Evolutionary conservation across 352 stramenopile genomes (phyloP).

Genomic region (Globisporangium rhizosaccharum): DNA sequence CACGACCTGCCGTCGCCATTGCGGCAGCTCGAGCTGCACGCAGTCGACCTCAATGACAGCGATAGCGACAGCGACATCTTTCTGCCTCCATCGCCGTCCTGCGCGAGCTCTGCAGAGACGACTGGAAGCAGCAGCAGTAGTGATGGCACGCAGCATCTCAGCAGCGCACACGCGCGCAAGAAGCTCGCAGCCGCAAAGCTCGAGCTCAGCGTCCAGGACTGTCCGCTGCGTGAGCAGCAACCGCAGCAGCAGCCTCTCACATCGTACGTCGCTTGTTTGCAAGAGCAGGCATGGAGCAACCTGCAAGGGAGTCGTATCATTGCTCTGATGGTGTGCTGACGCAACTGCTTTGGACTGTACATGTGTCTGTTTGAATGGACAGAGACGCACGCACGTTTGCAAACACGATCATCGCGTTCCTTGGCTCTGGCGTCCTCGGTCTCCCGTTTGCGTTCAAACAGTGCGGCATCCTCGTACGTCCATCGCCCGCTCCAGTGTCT

Average conservation of each 20-base stretch:
- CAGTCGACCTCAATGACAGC: conserved; percentile 18
- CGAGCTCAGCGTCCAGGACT: conserved; percentile 12
- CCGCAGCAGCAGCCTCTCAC: conserved; percentile 31
- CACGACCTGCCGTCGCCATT: conserved; percentile 11
- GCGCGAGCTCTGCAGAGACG: conserved; percentile 15
- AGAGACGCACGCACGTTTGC: conserved; percentile 60
- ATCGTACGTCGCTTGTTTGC: conserved; percentile 22
- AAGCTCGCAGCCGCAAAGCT: conserved; percentile 8
- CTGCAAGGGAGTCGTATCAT: neutral
- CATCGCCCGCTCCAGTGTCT: neutral
- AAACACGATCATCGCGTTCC: conserved; percentile 89
- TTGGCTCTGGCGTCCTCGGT: conserved; percentile 88
- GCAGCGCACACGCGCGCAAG: neutral
- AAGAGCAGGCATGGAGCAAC: too few relatives aligned
- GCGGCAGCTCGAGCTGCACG: conserved; percentile 24
- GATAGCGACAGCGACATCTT: conserved; percentile 16
- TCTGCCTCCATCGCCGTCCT: conserved; percentile 19
- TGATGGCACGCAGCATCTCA: neutral
- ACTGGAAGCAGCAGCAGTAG: conserved; percentile 1
- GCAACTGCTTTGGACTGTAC: neutral
- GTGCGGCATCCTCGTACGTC: conserved; percentile 74
- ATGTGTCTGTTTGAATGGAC: neutral
- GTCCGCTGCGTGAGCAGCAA: neutral
- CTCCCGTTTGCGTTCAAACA: conserved; percentile 88
- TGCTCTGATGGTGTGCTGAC: too few relatives aligned